Percentiles rank a stretch among this genome's conserved stretches.
These are phyloP conservation scores for Salix viminalis DNA, from an alignment of 345 rosid species.

Conservation along the genomic window DNA sequence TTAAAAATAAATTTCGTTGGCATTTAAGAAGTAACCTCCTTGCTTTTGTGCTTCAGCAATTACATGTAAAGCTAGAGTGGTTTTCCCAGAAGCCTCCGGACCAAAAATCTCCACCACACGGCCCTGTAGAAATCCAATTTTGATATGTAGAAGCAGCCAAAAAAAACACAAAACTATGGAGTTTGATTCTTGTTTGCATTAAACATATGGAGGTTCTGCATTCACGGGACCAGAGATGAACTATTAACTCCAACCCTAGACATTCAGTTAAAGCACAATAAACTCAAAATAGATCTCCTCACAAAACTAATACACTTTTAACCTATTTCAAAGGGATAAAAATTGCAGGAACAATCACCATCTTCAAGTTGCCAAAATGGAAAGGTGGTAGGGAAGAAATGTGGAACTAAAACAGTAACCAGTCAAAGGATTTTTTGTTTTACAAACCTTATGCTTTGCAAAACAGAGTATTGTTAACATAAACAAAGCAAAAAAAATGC, in stretches of 20 bases:
- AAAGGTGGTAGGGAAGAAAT: neutral
- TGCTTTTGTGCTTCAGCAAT: constrained; percentile 96
- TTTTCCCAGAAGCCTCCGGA: constrained; percentile 99
- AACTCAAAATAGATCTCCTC: neutral
- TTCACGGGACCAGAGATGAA: neutral
- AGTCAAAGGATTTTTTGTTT: neutral
- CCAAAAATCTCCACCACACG: constrained; percentile 98
- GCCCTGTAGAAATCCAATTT: constrained; percentile 46
- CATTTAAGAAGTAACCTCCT: constrained; percentile 60
- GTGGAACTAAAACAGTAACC: neutral
- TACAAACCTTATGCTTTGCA: neutral
- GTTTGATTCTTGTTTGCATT: neutral
- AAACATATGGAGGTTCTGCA: neutral
- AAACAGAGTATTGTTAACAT: neutral
- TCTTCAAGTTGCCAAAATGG: neutral
- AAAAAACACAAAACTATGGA: neutral
- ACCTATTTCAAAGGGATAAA: neutral
- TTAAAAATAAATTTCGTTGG: neutral
- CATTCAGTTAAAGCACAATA: neutral
- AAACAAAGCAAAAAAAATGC: neutral
- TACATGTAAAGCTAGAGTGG: constrained; percentile 91
- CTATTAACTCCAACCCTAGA: neutral
- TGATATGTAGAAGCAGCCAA: constrained; percentile 18
- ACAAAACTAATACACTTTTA: neutral
- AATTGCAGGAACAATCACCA: neutral